A percentile compares a stretch with the other conserved stretches of the same genome.
These are phyloP conservation scores for Cruciata laevipes DNA, from an alignment of 257 asterid species.

Conservation along the genomic window DNA sequence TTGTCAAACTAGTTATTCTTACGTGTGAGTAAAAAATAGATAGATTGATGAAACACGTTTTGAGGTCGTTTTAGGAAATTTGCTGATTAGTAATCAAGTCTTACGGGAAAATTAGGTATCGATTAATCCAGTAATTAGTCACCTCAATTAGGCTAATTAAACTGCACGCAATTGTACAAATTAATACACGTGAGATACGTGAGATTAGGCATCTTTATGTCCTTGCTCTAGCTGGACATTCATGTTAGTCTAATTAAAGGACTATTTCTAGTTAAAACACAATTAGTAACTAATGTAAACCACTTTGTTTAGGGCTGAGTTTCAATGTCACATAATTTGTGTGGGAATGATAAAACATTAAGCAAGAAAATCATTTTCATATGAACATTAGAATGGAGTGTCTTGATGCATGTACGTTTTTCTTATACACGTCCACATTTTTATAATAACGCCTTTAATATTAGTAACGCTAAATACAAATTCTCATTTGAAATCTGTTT, in stretches of 20 bases:
- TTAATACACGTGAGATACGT: not conserved
- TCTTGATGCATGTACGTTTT: too few relatives aligned
- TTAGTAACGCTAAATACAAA: too few relatives aligned
- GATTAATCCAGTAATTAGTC: not conserved
- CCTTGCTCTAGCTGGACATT: not conserved
- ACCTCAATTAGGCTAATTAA: not conserved
- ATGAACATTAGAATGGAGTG: too few relatives aligned
- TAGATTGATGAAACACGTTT: not conserved
- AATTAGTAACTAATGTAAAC: not conserved
- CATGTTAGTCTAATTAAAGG: conserved; percentile 12
- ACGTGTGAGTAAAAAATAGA: not conserved
- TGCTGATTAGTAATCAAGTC: too few relatives aligned
- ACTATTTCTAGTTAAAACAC: not conserved
- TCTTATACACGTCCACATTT: too few relatives aligned
- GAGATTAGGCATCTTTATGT: not conserved
- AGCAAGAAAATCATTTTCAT: too few relatives aligned
- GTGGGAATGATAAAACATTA: too few relatives aligned
- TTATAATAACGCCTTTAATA: too few relatives aligned
- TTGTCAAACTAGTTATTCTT: not conserved
- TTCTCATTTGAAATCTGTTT: too few relatives aligned
- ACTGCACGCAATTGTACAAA: not conserved
- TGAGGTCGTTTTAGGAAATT: not conserved
- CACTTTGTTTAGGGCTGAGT: too few relatives aligned
- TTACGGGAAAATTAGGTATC: not conserved
- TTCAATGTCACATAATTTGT: too few relatives aligned